A percentile compares a stretch with the other conserved stretches of the same genome.
These are phyloP conservation scores for Cladosporium cucumerinum DNA, from an alignment of 2,329 filamentous ascomycete species.

Conservation along the genomic window DNA sequence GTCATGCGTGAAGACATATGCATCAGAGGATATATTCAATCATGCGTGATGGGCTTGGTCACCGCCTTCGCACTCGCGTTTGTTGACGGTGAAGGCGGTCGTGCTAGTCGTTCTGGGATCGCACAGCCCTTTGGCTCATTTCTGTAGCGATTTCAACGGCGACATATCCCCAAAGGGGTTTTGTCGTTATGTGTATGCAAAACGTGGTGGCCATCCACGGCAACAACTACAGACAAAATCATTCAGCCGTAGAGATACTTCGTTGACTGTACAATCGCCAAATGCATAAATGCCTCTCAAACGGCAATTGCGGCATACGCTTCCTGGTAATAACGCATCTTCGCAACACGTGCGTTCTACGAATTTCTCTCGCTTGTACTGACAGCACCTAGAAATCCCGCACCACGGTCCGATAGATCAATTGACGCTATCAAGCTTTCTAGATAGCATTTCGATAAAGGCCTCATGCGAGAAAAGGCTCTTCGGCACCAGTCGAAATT, in stretches of 20 bases:
- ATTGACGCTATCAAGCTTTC: background rate
- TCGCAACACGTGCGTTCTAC: background rate
- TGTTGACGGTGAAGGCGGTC: background rate
- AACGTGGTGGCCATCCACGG: background rate
- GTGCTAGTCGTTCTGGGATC: background rate
- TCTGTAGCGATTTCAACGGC: background rate
- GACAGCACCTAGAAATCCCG: background rate
- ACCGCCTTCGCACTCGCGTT: background rate
- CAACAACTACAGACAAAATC: background rate
- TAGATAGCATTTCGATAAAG: background rate
- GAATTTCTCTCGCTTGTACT: background rate
- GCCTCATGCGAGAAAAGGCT: background rate
- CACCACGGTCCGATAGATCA: background rate
- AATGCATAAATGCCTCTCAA: background rate
- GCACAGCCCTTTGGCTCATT: background rate
- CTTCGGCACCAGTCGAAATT: background rate
- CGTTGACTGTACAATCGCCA: background rate
- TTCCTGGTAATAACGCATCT: background rate
- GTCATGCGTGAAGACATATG: background rate
- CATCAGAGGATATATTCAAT: background rate
- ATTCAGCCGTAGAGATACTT: background rate
- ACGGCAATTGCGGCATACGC: background rate
- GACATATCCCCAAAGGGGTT: background rate
- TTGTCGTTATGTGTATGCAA: background rate
- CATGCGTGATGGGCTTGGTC: background rate